Evolutionary conservation across 2,329 filamentous ascomycete genomes (phyloP).

Genomic region (Lachnellula willkommii): DNA sequence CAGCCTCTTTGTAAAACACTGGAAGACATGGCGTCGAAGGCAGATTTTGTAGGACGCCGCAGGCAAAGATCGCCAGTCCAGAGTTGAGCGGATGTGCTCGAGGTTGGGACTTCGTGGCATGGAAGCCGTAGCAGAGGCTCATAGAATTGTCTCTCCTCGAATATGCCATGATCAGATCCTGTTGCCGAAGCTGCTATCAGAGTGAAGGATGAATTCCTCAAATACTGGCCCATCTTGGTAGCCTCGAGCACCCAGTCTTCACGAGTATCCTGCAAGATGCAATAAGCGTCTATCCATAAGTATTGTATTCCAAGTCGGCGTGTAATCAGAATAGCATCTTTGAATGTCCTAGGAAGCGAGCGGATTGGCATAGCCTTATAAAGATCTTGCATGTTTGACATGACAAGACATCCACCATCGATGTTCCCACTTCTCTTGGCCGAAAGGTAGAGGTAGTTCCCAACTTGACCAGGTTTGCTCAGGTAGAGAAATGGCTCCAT

Average conservation of each 20-base stretch:
- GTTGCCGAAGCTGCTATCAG: background rate
- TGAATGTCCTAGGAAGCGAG: conserved; percentile 19
- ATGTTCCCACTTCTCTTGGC: background rate
- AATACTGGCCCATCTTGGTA: background rate
- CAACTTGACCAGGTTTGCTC: background rate
- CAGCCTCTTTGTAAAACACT: background rate
- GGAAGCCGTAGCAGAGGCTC: background rate
- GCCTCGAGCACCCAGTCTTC: conserved; percentile 6
- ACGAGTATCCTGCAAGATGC: conserved; percentile 13
- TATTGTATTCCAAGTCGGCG: conserved; percentile 12
- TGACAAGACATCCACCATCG: background rate
- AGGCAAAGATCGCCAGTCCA: background rate
- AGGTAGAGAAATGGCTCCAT: background rate
- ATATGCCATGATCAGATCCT: background rate
- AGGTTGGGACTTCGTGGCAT: background rate
- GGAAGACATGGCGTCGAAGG: background rate
- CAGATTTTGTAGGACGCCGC: background rate
- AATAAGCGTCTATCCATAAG: conserved; percentile 18
- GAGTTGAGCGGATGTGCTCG: background rate
- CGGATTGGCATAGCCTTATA: background rate
- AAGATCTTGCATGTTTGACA: background rate
- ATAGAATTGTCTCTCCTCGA: background rate
- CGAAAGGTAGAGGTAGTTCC: background rate
- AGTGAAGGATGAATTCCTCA: background rate
- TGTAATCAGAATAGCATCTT: conserved; percentile 16